Percentiles rank a stretch among this genome's conserved stretches.
Evolutionary conservation across 2,329 filamentous ascomycete genomes (phyloP).

Genomic region (Pseudocercospora musae): DNA sequence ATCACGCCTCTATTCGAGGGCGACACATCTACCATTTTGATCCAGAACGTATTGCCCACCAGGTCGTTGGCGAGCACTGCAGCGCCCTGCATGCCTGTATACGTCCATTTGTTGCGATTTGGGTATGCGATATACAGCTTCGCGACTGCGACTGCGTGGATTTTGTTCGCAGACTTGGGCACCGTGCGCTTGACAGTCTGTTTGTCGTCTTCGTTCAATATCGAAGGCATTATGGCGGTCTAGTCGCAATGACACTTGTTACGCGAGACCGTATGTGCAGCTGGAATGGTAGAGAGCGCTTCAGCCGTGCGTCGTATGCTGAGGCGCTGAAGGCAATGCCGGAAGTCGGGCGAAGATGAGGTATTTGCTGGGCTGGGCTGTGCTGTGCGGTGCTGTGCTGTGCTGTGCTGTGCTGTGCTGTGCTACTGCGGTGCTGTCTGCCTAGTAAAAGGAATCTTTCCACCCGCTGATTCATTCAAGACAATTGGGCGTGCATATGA

Average conservation of each 20-base stretch:
- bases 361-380: too few species aligned
- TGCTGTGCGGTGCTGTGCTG: too few species aligned
- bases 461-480: neutral
- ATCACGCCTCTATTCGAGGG: conserved; percentile 78
- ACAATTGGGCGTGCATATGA: neutral
- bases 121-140: conserved; percentile 92
- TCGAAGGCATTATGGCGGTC: conserved; percentile 35
- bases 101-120: conserved; percentile 81
- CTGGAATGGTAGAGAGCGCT: neutral
- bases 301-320: neutral
- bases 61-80: conserved; percentile 88
- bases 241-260: neutral
- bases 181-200: conserved; percentile 92
- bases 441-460: neutral
- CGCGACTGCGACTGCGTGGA: conserved; percentile 90
- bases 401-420: too few species aligned
- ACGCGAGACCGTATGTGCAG: neutral
- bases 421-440: neutral
- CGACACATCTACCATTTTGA: conserved; percentile 97
- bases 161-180: conserved; percentile 94
- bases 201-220: conserved; percentile 90
- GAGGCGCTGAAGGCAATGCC: neutral
- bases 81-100: conserved; percentile 89
- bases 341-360: neutral
- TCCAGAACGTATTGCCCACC: conserved; percentile 92